Conservation (phyloP, 2,329 filamentous ascomycete species). For the Aspergillus eucalypticola region DNA sequence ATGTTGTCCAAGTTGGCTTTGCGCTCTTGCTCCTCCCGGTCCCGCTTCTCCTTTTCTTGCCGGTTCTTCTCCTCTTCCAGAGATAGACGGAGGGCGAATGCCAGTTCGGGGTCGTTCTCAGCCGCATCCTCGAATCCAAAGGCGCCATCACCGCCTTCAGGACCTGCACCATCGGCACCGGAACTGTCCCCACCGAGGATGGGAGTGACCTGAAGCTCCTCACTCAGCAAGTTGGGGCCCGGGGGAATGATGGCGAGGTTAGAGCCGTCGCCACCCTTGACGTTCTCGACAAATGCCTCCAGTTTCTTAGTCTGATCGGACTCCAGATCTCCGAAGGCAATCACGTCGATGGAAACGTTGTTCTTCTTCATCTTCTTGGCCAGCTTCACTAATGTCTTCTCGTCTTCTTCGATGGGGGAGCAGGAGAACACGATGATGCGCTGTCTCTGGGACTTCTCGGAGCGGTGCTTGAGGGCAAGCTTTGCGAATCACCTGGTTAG, state of each 20-base stretch:
- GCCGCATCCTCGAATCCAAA: conserved; percentile 82
- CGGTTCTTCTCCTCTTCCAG: conserved; percentile 97
- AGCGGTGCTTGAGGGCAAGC: conserved; percentile 95
- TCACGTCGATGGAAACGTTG: conserved; percentile 89
- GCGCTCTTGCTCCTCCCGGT: conserved; percentile 69
- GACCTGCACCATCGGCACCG: conserved; percentile 51
- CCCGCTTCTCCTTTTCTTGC: conserved; percentile 79
- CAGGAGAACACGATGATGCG: conserved; percentile 97
- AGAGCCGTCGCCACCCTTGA: conserved; percentile 89
- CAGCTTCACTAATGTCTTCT: conserved; percentile 83
- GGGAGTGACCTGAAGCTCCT: conserved; percentile 84
- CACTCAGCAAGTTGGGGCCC: conserved; percentile 86
- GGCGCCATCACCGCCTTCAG: conserved; percentile 57
- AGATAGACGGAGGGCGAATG: conserved; percentile 92
- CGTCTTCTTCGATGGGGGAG: conserved; percentile 84
- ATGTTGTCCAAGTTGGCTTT: conserved; percentile 80
- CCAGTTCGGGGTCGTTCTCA: conserved; percentile 82
- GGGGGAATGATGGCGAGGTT: conserved; percentile 88
- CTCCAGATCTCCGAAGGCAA: conserved; percentile 91
- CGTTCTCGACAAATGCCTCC: conserved; percentile 86
- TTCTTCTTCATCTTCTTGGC: conserved; percentile 99
- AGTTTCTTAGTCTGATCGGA: conserved; percentile 88
- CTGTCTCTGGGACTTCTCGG: conserved; percentile 95
- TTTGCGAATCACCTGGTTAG: conserved; percentile 41
- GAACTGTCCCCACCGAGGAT: conserved; percentile 83